phyloP scores from a whole-genome alignment of 257 asterid genomes.

The Nyctanthes arbortristis region DNA sequence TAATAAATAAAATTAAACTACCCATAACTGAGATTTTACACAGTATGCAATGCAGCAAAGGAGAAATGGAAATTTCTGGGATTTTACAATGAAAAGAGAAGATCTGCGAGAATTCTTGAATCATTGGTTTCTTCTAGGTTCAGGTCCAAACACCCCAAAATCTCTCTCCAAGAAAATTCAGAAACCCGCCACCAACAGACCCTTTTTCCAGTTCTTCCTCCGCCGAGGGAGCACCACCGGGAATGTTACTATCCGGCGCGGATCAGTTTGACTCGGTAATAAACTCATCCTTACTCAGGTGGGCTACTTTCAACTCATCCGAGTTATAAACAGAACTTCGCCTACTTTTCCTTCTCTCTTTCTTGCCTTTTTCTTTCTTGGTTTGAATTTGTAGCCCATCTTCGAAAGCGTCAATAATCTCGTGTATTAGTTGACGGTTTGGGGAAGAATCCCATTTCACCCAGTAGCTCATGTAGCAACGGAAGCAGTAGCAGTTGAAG shows the following conservation, averaged over 20 bases:
- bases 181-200: constrained; percentile 55
- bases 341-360: constrained; percentile 47
- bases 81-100: neutral
- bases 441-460: constrained; percentile 73
- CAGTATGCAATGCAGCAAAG: neutral
- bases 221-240: constrained; percentile 23
- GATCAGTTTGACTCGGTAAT: constrained; percentile 26
- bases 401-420: constrained; percentile 64
- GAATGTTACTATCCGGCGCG: constrained; percentile 22
- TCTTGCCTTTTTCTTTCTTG: constrained; percentile 36
- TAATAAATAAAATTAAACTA: neutral
- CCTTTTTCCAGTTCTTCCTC: constrained; percentile 52
- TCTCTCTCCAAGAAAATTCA: constrained; percentile 65
- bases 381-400: constrained; percentile 43
- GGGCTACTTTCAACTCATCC: constrained; percentile 31
- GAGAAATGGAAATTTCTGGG: neutral
- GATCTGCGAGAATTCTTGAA: no score
- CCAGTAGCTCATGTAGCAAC: constrained; percentile 75
- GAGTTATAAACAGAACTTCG: constrained; percentile 20
- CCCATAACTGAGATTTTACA: constrained; percentile 7
- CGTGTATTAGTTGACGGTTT: constrained; percentile 69
- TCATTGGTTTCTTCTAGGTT: no score
- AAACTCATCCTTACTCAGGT: constrained; percentile 33
- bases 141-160: constrained; percentile 74
- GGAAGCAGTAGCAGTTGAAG: constrained; percentile 66